phyloP scores from a whole-genome alignment of 305 asterid species.

The Euphrasia arctica region DNA sequence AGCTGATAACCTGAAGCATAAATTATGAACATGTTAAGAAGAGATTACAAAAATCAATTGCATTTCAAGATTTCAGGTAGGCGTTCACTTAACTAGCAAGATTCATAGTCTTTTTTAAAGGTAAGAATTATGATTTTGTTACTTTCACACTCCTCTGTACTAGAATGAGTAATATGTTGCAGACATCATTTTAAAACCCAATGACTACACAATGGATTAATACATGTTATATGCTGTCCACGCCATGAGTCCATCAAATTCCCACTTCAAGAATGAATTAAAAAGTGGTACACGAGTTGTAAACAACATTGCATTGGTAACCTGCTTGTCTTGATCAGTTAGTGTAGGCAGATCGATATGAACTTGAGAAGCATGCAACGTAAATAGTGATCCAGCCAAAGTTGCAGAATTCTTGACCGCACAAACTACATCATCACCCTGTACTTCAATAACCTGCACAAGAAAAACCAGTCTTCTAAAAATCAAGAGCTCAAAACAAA shows the following conservation, averaged over 20 bases:
- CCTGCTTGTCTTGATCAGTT: conserved; percentile 82
- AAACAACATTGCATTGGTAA: conserved; percentile 27
- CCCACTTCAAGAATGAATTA: conserved; percentile 6
- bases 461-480: conserved; percentile 18
- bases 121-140: neutral
- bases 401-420: conserved; percentile 90
- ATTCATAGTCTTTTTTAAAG: neutral
- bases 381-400: conserved; percentile 78
- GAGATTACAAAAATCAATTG: too few relatives aligned
- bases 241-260: conserved; percentile 4
- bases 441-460: conserved; percentile 73
- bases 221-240: conserved; percentile 5
- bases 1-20: conserved; percentile 69
- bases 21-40: neutral
- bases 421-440: conserved; percentile 77
- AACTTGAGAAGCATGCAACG: conserved; percentile 93
- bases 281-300: neutral
- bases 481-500: conserved; percentile 14
- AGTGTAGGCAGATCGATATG: conserved; percentile 87
- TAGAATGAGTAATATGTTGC: too few relatives aligned
- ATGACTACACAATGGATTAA: neutral
- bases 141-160: too few relatives aligned
- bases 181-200: conserved; percentile 4
- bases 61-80: neutral
- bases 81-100: neutral